Evolutionary conservation across 2,329 filamentous ascomycete species (phyloP).

Genomic region (Talaromyces sp.): DNA sequence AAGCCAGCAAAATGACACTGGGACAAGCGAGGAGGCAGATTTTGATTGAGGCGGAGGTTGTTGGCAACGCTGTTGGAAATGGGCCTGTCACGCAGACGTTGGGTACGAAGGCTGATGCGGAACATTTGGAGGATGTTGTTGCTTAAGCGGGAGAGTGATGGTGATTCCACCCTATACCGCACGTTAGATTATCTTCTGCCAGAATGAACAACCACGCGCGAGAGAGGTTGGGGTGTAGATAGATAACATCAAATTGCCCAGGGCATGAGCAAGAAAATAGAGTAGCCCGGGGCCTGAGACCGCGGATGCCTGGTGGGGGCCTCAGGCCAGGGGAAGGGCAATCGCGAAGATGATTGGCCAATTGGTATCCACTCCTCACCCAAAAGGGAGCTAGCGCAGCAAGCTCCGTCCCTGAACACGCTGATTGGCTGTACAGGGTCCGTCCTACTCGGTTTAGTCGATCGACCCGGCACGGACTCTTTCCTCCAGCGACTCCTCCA

Average conservation of each 20-base stretch:
- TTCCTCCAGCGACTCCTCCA: neutral
- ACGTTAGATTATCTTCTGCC: neutral
- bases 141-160: neutral
- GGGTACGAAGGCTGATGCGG: neutral
- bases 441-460: neutral
- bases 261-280: neutral
- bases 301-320: neutral
- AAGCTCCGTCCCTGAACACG: neutral
- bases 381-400: neutral
- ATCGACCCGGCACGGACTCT: conserved; percentile 4
- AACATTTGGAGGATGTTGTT: neutral
- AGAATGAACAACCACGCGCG: too few relatives aligned
- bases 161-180: neutral
- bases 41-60: neutral
- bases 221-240: too few relatives aligned
- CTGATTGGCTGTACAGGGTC: neutral
- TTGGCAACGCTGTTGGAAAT: neutral
- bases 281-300: neutral
- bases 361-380: neutral
- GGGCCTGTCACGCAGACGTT: neutral
- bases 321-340: conserved; percentile 1
- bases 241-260: too few relatives aligned
- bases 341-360: neutral
- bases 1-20: neutral
- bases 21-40: neutral